phyloP scores from a whole-genome alignment of 257 asterid species.

The Cordia subcordata region DNA sequence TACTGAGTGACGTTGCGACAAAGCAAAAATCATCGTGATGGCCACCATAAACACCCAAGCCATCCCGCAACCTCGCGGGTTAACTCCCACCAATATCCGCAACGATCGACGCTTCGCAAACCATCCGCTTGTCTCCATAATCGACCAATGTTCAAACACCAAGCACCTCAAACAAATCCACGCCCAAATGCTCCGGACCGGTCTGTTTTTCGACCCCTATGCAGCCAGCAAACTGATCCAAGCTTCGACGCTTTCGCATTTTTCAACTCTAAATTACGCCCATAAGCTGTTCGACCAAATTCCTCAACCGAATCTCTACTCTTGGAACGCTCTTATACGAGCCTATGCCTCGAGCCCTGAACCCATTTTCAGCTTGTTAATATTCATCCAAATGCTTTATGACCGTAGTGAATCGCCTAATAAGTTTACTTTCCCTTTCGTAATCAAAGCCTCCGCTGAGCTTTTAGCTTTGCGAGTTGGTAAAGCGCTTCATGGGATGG shows the following conservation, averaged over 20 bases:
- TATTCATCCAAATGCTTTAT: constrained; percentile 40
- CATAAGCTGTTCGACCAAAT: constrained; percentile 68
- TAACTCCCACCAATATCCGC: constrained; percentile 24
- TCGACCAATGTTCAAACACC: constrained; percentile 44
- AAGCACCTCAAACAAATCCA: constrained; percentile 67
- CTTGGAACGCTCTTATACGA: constrained; percentile 71
- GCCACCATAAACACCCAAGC: constrained; percentile 27
- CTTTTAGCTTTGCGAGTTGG: constrained; percentile 44
- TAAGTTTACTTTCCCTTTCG: constrained; percentile 78
- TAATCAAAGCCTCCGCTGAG: constrained; percentile 62
- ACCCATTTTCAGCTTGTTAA: constrained; percentile 30
- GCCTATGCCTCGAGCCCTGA: constrained; percentile 48
- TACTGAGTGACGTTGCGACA: not conserved
- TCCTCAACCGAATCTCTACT: constrained; percentile 63
- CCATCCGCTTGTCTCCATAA: constrained; percentile 43
- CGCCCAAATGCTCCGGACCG: constrained; percentile 65
- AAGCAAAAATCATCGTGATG: constrained; percentile 23
- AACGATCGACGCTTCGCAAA: constrained; percentile 50
- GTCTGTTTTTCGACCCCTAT: constrained; percentile 60
- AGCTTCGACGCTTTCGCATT: constrained; percentile 35
- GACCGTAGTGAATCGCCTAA: constrained; percentile 46
- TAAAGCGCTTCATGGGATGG: constrained; percentile 69
- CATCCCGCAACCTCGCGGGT: constrained; percentile 3
- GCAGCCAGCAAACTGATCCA: constrained; percentile 73
- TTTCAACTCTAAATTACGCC: constrained; percentile 63